A percentile compares a stretch with the other conserved stretches of the same genome.
Conservation (phyloP, 176 grass and related monocot genomes). For the Aechmea fasciata region DNA sequence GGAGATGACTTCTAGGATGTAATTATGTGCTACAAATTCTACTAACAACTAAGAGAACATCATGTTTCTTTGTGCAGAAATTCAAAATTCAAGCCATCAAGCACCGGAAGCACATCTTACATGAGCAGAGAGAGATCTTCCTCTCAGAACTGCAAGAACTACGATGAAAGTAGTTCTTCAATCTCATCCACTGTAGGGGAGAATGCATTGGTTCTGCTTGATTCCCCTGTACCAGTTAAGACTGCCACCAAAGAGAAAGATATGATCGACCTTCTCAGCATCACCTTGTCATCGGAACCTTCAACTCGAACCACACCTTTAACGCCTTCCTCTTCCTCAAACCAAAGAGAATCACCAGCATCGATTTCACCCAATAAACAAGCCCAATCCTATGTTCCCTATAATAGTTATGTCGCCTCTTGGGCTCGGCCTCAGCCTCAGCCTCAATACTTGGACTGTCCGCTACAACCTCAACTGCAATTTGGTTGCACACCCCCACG, state of each 20-base stretch:
- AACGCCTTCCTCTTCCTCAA: slow-evolving; percentile 18
- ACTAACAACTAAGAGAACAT: background rate
- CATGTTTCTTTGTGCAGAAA: slow-evolving; percentile 40
- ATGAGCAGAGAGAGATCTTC: background rate
- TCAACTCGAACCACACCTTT: slow-evolving; percentile 23
- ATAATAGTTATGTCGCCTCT: slow-evolving; percentile 25
- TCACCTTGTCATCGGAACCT: slow-evolving; percentile 37
- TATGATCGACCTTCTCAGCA: slow-evolving; percentile 54
- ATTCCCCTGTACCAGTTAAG: slow-evolving; percentile 36
- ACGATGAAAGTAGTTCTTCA: slow-evolving; percentile 14
- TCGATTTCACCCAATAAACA: slow-evolving; percentile 2
- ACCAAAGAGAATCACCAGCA: slow-evolving; percentile 21
- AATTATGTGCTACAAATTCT: no score
- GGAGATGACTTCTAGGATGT: no score
- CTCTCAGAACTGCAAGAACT: slow-evolving; percentile 3
- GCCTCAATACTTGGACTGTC: background rate
- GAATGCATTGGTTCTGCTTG: slow-evolving; percentile 35
- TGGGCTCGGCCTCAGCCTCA: slow-evolving; percentile 28
- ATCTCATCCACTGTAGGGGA: slow-evolving; percentile 24
- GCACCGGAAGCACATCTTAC: slow-evolving; percentile 11
- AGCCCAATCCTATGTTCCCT: slow-evolving; percentile 24
- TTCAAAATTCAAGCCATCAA: slow-evolving; percentile 30
- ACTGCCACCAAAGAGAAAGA: slow-evolving; percentile 48
- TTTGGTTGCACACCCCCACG: slow-evolving; percentile 53
- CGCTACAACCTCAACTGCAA: slow-evolving; percentile 10